Evolutionary conservation across 306 rosid species (phyloP).

Genomic region (Neltuma alba): DNA sequence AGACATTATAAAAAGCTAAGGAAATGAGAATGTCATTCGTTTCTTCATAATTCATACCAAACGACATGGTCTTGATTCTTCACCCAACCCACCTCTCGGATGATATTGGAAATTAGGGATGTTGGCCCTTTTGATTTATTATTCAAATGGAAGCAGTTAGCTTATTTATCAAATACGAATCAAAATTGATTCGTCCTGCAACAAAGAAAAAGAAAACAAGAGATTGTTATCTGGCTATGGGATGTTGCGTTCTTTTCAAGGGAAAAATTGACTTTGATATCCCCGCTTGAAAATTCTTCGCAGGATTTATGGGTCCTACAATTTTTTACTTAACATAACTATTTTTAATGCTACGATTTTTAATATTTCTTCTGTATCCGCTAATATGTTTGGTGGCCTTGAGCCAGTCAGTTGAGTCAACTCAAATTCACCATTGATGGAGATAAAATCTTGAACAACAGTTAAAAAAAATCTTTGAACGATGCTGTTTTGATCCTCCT

Average conservation of each 20-base stretch:
- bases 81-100: neutral
- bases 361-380: neutral
- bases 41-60: neutral
- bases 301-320: neutral
- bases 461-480: no score
- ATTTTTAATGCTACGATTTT: no score
- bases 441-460: neutral
- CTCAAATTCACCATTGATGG: neutral
- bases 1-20: neutral
- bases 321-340: no score
- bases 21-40: neutral
- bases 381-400: neutral
- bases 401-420: neutral
- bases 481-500: neutral
- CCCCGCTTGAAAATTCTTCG: neutral
- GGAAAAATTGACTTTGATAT: neutral
- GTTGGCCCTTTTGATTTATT: neutral
- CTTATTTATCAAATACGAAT: neutral
- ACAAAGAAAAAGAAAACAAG: neutral
- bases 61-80: neutral
- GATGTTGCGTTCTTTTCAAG: neutral
- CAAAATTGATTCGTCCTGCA: neutral
- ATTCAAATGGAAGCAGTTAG: neutral
- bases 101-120: neutral
- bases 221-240: neutral